Conservation (phyloP, 768 basidiomycete species). For the Mycena kentingensis region DNA sequence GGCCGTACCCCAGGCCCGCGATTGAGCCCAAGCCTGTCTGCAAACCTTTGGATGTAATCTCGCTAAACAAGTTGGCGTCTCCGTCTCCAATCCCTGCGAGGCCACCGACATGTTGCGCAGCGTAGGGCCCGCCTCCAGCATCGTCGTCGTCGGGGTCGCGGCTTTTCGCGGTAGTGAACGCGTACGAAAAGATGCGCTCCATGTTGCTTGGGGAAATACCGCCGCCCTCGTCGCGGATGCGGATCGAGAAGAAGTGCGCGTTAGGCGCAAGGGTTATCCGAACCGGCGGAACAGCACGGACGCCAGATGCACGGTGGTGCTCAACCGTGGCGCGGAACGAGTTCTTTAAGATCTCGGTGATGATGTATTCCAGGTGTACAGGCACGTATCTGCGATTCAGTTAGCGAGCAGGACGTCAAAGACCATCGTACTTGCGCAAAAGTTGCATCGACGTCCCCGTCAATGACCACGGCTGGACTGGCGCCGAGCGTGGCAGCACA, state of each 20-base stretch:
- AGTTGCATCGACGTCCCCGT: conserved; percentile 68
- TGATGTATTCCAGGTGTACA: conserved; percentile 87
- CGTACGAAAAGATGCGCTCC: conserved; percentile 84
- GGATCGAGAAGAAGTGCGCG: conserved; percentile 65
- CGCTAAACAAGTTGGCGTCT: conserved; percentile 64
- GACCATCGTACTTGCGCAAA: conserved; percentile 66
- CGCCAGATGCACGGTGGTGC: conserved; percentile 48
- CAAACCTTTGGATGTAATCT: conserved; percentile 75
- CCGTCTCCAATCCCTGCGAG: conserved; percentile 57
- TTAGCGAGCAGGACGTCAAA: neutral
- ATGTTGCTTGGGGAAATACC: conserved; percentile 77
- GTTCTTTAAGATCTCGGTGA: conserved; percentile 91
- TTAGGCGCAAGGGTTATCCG: conserved; percentile 66
- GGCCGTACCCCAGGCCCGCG: conserved; percentile 85
- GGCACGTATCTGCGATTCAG: conserved; percentile 68
- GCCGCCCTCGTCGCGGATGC: conserved; percentile 85
- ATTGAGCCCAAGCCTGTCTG: conserved; percentile 87
- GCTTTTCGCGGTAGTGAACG: conserved; percentile 82
- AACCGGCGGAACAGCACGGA: conserved; percentile 56
- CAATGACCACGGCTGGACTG: conserved; percentile 65
- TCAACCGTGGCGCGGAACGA: conserved; percentile 89
- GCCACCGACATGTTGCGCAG: conserved; percentile 77
- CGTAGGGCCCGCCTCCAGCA: conserved; percentile 70
- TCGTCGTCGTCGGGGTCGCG: conserved; percentile 46
- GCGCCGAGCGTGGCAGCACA: conserved; percentile 84